Evolutionary conservation across 2,329 filamentous ascomycete species (phyloP).

Genomic region (Aspergillus aculeatinus): DNA sequence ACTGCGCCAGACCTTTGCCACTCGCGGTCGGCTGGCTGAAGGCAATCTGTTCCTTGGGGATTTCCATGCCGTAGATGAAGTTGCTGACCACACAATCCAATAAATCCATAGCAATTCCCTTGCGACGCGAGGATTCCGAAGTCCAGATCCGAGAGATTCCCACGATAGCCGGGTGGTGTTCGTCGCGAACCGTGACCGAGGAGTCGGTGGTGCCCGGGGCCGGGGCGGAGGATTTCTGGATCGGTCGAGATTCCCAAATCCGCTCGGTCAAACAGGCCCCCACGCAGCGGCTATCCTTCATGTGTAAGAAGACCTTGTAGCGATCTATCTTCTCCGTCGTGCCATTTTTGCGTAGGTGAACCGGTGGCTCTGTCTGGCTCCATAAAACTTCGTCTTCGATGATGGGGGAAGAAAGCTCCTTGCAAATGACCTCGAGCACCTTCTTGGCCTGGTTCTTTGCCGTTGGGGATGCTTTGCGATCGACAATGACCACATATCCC

Average conservation of each 20-base stretch:
- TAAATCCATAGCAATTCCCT: conserved; percentile 58
- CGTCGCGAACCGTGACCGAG: conserved; percentile 47
- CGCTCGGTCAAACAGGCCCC: conserved; percentile 62
- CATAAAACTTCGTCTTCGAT: conserved; percentile 60
- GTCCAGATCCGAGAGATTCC: conserved; percentile 68
- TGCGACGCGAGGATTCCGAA: conserved; percentile 54
- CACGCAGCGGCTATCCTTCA: conserved; percentile 61
- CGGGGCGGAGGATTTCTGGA: conserved; percentile 36
- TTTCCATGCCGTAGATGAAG: conserved; percentile 56
- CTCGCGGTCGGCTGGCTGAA: conserved; percentile 67
- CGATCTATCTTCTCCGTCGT: conserved; percentile 45
- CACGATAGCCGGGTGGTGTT: conserved; percentile 51
- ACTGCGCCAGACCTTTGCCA: conserved; percentile 57
- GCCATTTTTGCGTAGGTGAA: conserved; percentile 33
- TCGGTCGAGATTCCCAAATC: conserved; percentile 57
- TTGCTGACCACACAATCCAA: conserved; percentile 56
- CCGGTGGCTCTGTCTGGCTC: conserved; percentile 48
- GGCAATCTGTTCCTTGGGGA: conserved; percentile 57
- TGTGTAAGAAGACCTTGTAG: conserved; percentile 62
- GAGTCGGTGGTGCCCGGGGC: conserved; percentile 32
- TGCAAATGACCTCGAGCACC: conserved; percentile 62
- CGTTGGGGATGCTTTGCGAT: conserved; percentile 52
- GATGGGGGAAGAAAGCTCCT: conserved; percentile 60
- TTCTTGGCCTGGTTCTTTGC: conserved; percentile 55
- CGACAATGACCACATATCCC: conserved; percentile 59